Evolutionary conservation across 257 asterid species (phyloP), one percentile per base, ranked within the genome.

Genomic region (Solanum phureja): DNA sequence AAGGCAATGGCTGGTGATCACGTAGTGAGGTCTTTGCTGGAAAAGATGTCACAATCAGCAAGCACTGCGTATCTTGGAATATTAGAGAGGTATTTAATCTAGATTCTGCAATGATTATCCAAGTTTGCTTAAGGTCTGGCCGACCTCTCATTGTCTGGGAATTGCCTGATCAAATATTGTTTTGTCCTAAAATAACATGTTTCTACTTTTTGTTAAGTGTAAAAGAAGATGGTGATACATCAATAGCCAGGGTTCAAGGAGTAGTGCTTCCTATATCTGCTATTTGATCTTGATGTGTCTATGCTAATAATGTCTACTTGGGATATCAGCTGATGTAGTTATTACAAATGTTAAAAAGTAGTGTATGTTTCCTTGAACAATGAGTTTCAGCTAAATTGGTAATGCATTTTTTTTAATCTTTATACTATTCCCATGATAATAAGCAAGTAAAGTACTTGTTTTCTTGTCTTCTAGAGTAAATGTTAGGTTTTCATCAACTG

Each of bases 1-100:
- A 96, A 95, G 92, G 99, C 98, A 91, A 94, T 95, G 99, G 98
- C 98, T 71, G 99, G 99, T 87, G 98, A 97, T 90, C 99, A 95
- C 83, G 94, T 95, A 81, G 98, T 95, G 90, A 94, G 99, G 91
- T 97, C 98, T 38, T 91, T 97, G 92, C 92, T 96, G 92, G 99
- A 97, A 89, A 95, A 93, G 94, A 95, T 96, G 98, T 93, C 95
- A 49, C 96, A 95, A 46, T 92, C 94, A 88, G 98, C 99, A 89
- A 97, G 93, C 93, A 95, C 94, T 90, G 98, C 99, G 33, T 97
- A 97, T 87, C 98, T 96, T 89, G 93, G 95, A 91, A 96, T 97
- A 90, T 90, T 97, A 83, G 99, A 96, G 92, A 97, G 99, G 99
- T 97, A 94, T 42, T 85, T 83, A 46, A 49, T 81, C 40, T 29